phyloP scores from a whole-genome alignment of 352 stramenopile species.

The Sclerospora graminicola region DNA sequence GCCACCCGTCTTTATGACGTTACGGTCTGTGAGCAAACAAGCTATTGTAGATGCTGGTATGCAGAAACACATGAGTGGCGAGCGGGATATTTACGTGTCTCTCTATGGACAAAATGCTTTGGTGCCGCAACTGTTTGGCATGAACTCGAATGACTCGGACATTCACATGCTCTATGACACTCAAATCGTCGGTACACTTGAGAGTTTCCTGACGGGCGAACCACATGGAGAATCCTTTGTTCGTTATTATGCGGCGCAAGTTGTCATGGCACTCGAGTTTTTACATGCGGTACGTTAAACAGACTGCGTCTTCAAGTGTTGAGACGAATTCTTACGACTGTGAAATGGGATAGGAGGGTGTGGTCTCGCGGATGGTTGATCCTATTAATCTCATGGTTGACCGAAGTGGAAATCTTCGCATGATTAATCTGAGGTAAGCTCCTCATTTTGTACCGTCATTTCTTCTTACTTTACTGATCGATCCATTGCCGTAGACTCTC shows the following conservation, averaged over 20 bases:
- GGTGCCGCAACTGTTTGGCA: slow-evolving; percentile 53
- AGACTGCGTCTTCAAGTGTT: neutral
- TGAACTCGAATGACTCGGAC: slow-evolving; percentile 70
- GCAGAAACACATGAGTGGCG: slow-evolving; percentile 71
- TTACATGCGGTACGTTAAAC: slow-evolving; percentile 47
- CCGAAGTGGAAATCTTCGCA: slow-evolving; percentile 68
- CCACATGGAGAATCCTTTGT: slow-evolving; percentile 68
- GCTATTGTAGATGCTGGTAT: slow-evolving; percentile 68
- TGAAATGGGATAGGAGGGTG: slow-evolving; percentile 40
- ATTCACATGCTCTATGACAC: slow-evolving; percentile 78
- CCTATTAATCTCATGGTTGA: slow-evolving; percentile 76
- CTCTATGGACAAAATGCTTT: slow-evolving; percentile 71
- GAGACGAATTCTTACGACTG: neutral
- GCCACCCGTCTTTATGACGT: slow-evolving; percentile 47
- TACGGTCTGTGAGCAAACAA: slow-evolving; percentile 74
- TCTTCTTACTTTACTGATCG: neutral
- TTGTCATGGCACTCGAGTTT: slow-evolving; percentile 74
- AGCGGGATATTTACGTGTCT: slow-evolving; percentile 78
- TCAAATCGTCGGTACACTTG: slow-evolving; percentile 72
- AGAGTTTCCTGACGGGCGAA: slow-evolving; percentile 64
- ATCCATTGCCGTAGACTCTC: slow-evolving; percentile 34
- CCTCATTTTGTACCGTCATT: neutral
- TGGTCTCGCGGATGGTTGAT: slow-evolving; percentile 71
- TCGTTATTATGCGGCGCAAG: slow-evolving; percentile 78
- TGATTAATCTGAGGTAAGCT: slow-evolving; percentile 71